phyloP scores from a whole-genome alignment of 306 rosid genomes.

The Comarum palustre region DNA sequence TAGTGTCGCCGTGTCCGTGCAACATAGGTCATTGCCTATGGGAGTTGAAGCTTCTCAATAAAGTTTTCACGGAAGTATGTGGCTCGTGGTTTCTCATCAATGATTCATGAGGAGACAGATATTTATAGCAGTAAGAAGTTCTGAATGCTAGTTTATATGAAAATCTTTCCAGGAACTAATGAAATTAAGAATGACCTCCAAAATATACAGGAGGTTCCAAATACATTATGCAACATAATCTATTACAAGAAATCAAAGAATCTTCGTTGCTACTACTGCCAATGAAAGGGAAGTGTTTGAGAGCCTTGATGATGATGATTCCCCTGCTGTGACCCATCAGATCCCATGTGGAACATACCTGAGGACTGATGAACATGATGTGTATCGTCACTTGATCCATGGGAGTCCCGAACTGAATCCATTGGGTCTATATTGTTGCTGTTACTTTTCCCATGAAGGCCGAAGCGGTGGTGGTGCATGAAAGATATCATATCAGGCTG shows the following conservation, averaged over 20 bases:
- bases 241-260: not conserved
- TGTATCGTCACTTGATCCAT: conserved; percentile 26
- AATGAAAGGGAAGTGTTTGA: conserved; percentile 65
- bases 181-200: not conserved
- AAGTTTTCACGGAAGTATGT: too few relatives aligned
- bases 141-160: not conserved
- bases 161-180: conserved; percentile 4
- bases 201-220: conserved; percentile 19
- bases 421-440: conserved; percentile 38
- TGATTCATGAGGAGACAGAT: not conserved
- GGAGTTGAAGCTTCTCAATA: too few relatives aligned
- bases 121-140: not conserved
- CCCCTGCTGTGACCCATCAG: conserved; percentile 47
- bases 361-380: conserved; percentile 37
- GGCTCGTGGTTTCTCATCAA: too few relatives aligned
- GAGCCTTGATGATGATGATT: conserved; percentile 37
- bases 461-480: conserved; percentile 35
- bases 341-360: conserved; percentile 50
- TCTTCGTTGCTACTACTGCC: conserved; percentile 42
- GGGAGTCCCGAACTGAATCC: conserved; percentile 53
- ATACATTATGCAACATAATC: not conserved
- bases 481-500: conserved; percentile 44
- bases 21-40: too few relatives aligned
- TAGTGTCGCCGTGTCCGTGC: too few relatives aligned
- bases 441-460: conserved; percentile 38